Evolutionary conservation across 2,329 filamentous ascomycete genomes (phyloP).

Genomic region (Cyclaneusma minus): DNA sequence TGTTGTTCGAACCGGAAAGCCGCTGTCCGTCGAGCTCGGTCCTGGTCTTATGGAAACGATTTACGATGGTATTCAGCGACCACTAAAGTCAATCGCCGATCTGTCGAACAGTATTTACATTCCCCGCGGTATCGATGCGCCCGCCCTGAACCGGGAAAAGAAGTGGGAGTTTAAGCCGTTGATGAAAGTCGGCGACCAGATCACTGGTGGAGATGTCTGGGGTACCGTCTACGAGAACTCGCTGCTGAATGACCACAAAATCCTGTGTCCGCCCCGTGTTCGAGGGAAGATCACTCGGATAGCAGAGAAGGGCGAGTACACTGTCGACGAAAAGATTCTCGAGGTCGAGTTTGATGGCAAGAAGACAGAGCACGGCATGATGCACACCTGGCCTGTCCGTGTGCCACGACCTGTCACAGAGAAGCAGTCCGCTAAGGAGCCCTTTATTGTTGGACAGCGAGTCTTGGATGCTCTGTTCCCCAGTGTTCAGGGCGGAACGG

Average conservation of each 20-base stretch:
- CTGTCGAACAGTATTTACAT: conserved; percentile 87
- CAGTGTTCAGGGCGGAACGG: conserved; percentile 89
- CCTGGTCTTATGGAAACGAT: conserved; percentile 97
- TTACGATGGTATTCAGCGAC: conserved; percentile 97
- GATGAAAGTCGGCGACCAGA: conserved; percentile 91
- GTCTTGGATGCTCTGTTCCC: conserved; percentile 95
- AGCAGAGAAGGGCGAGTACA: conserved; percentile 79
- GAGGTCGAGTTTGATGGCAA: conserved; percentile 96
- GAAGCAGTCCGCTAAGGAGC: conserved; percentile 76
- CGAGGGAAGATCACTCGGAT: conserved; percentile 87
- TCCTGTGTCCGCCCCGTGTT: conserved; percentile 78
- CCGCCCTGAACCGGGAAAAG: conserved; percentile 76
- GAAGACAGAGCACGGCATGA: conserved; percentile 91
- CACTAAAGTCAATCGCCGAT: conserved; percentile 69
- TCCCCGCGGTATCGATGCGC: conserved; percentile 78
- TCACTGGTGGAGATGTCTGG: conserved; percentile 92
- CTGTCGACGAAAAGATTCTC: conserved; percentile 82
- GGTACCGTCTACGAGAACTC: conserved; percentile 93
- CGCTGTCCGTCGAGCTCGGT: conserved; percentile 90
- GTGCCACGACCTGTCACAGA: conserved; percentile 85
- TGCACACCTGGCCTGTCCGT: conserved; percentile 97
- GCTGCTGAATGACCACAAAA: conserved; percentile 83
- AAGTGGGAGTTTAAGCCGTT: conserved; percentile 93
- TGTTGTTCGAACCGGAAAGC: conserved; percentile 80
- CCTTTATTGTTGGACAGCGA: conserved; percentile 92